These are phyloP conservation scores for Gaeumannomyces sp. DNA, from an alignment of 2,329 filamentous ascomycete genomes.

Conservation along the genomic window DNA sequence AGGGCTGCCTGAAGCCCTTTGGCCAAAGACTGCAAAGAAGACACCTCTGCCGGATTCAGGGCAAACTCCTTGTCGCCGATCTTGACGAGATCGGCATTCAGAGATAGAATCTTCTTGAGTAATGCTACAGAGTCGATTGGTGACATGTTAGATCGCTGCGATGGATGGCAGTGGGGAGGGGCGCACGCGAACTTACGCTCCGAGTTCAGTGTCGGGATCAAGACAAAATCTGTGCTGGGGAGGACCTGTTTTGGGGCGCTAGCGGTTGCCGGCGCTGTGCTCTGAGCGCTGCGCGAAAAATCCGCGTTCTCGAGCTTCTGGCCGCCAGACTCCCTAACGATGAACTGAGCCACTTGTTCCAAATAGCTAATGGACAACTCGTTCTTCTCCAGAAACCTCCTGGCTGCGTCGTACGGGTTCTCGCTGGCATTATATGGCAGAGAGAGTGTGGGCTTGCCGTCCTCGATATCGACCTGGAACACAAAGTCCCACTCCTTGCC, in stretches of 20 bases:
- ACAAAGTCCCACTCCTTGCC: conserved; percentile 94
- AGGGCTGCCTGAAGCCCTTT: conserved; percentile 55
- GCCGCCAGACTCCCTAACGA: conserved; percentile 81
- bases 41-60: conserved; percentile 61
- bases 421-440: conserved; percentile 90
- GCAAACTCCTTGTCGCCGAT: conserved; percentile 68
- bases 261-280: not conserved
- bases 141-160: not conserved
- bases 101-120: conserved; percentile 55
- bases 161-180: not conserved
- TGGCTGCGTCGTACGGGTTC: conserved; percentile 86
- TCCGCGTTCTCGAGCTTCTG: conserved; percentile 4
- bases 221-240: conserved; percentile 72
- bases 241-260: conserved; percentile 34
- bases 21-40: conserved; percentile 6
- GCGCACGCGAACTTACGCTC: conserved; percentile 27
- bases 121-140: not conserved
- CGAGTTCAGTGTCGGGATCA: conserved; percentile 59
- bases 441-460: conserved; percentile 86
- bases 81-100: conserved; percentile 68
- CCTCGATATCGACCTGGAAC: conserved; percentile 93
- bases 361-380: conserved; percentile 82
- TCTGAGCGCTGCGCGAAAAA: not conserved
- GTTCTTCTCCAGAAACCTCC: conserved; percentile 84
- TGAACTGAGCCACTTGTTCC: conserved; percentile 89